Conservation (phyloP, 202 grass and related monocot genomes). For the Brachypodium distachyon region DNA sequence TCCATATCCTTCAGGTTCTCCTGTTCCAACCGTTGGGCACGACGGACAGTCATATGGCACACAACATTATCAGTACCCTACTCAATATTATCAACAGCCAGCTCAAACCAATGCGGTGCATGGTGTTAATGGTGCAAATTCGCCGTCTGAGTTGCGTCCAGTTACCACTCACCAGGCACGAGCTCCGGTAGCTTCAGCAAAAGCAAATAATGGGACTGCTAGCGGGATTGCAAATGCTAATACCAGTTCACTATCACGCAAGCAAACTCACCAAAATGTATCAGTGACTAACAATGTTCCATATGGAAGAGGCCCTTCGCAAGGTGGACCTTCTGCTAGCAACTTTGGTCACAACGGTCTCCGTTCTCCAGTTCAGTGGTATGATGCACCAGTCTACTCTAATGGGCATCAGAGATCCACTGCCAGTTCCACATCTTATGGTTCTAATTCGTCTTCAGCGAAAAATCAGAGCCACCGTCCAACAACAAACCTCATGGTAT, state of each 20-base stretch:
- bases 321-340: conserved; percentile 54
- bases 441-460: conserved; percentile 31
- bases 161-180: conserved; percentile 35
- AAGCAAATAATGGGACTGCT: conserved; percentile 34
- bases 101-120: conserved; percentile 24
- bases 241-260: conserved; percentile 24
- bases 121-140: conserved; percentile 24
- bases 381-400: conserved; percentile 52
- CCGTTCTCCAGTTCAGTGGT: conserved; percentile 67
- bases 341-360: conserved; percentile 53
- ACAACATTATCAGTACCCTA: conserved; percentile 60
- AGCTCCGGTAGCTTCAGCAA: conserved; percentile 41
- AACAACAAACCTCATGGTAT: conserved; percentile 62
- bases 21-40: conserved; percentile 50
- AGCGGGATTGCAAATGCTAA: conserved; percentile 37
- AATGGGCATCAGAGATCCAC: conserved; percentile 63
- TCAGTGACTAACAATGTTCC: conserved; percentile 34
- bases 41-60: conserved; percentile 45
- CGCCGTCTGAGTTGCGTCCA: conserved; percentile 42
- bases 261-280: conserved; percentile 47
- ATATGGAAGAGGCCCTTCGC: conserved; percentile 48
- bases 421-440: conserved; percentile 51
- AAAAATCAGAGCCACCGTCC: conserved; percentile 67
- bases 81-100: conserved; percentile 46
- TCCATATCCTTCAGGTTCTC: conserved; percentile 69